Evolutionary conservation across 2,329 filamentous ascomycete genomes (phyloP), one percentile per base, ranked within the genome.

Genomic region (Apiospora saccharicola): DNA sequence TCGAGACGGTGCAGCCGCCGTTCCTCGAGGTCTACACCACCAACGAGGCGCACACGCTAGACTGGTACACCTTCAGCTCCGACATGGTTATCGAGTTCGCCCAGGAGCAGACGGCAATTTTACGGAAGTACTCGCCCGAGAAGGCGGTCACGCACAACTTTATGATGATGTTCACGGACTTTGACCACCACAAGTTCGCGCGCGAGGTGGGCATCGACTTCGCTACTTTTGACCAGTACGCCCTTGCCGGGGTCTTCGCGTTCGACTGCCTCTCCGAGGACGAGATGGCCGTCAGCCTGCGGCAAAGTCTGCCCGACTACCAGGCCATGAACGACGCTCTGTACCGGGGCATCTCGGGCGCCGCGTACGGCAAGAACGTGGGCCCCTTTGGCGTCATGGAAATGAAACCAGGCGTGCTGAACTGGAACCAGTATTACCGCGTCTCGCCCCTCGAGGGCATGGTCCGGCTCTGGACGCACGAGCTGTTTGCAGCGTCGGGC

Each of bases 31-130:
- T 77, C 0, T 77, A 77, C 68, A 77, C 76, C 14, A 74, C 73
- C 30, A 76, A 77, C 46, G 67, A 76, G n/a, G 70, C 73, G 1
- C 72, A 76, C 67, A 76, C 75, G 16, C 71, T 77, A 16, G 76
- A 77, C 22, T 77, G 75, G 74, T 77, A 75, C 71, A 74, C 72
- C 7, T 77, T 77, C 49, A 74, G 73, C 19, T 77, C 76, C 3
- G 76, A 77, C 68, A 76, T 77, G 75, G 73, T 77, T 24, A 74
- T 73, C 37, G 76, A 77, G 10, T 77, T 77, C 41, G 75, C 75
- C n/a, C 71, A 73, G 69, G 76, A 77, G 71, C 76, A 77, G 57
- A 70, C 74, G 6, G 68, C n/a, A 37, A 76, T 77, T 19, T 51
- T 77, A 8, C 70, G 75, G 30, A n/a, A 73, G 68, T 68, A 75